These are phyloP conservation scores for Saturnispora serradocipensis DNA, from an alignment of 805 yeast genomes.

Conservation along the genomic window DNA sequence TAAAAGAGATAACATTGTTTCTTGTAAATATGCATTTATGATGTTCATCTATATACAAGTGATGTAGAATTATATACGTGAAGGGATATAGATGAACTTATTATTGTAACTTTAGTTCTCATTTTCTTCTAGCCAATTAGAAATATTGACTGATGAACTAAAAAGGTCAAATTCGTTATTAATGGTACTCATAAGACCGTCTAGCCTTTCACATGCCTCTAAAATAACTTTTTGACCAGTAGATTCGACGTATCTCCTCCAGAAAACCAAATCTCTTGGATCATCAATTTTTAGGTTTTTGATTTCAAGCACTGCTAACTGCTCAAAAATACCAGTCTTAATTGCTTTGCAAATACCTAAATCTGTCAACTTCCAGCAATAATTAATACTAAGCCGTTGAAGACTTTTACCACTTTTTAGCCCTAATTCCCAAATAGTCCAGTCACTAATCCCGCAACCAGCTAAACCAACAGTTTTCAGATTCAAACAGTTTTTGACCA, in stretches of 20 bases:
- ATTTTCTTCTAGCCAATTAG: constrained; percentile 50
- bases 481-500: constrained; percentile 43
- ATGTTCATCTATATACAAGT: not conserved
- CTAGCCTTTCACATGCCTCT: constrained; percentile 71
- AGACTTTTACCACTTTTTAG: constrained; percentile 35
- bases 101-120: constrained; percentile 11
- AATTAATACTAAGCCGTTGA: constrained; percentile 65
- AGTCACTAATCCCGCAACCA: constrained; percentile 75
- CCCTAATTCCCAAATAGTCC: constrained; percentile 74
- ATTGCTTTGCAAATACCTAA: constrained; percentile 27
- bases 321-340: constrained; percentile 40
- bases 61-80: not conserved
- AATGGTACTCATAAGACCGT: constrained; percentile 47
- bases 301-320: constrained; percentile 67
- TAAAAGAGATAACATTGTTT: constrained; percentile 32
- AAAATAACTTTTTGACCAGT: constrained; percentile 45
- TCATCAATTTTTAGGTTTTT: constrained; percentile 54
- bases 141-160: constrained; percentile 52
- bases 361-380: constrained; percentile 40
- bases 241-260: constrained; percentile 40
- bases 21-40: not conserved
- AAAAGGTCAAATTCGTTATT: constrained; percentile 50
- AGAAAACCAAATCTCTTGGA: constrained; percentile 57
- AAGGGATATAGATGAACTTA: not conserved
- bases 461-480: constrained; percentile 76